Base-by-base conservation (phyloP, 139 green algal genomes). In the Chlorella vulgaris region DNA sequence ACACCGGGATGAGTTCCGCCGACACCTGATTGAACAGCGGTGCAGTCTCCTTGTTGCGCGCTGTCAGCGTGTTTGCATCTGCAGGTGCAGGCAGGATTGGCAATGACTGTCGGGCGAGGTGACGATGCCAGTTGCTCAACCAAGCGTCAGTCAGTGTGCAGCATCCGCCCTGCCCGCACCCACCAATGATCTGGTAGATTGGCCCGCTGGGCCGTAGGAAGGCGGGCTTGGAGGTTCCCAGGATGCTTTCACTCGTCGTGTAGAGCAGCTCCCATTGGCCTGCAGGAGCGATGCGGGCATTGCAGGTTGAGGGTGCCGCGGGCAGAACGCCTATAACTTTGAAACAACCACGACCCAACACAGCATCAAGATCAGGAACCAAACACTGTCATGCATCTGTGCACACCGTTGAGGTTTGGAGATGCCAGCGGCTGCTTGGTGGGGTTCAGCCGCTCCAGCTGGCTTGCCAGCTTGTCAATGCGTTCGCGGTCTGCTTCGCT, bases 251-350 rank as follows among this genome's bases (percentile, higher is more conserved):
- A 40, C 78, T 92, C 15, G 95, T 98, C 22, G 95, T 98, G 89
- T 98, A 98, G n/a, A 96, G 66, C 74, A 98, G 88, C 79, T 90
- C 74, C 95, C 94, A 98, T 83, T 93, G 86, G 19, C 85, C 71
- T 65, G 70, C 47, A 63, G 47, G 10, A 58, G 47, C 47, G n/a
- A n/a, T n/a, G n/a, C n/a, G n/a, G n/a, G n/a, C n/a, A n/a, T n/a
- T n/a, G n/a, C n/a, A n/a, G n/a, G n/a, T n/a, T n/a, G n/a, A n/a
- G n/a, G n/a, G n/a, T n/a, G n/a, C n/a, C n/a, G n/a, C n/a, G n/a
- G n/a, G n/a, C n/a, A n/a, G n/a, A n/a, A n/a, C n/a, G n/a, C n/a
- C n/a, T n/a, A n/a, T n/a, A n/a, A n/a, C n/a, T n/a, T n/a, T n/a
- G n/a, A n/a, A n/a, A n/a, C n/a, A n/a, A n/a, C n/a, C n/a, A n/a